phyloP scores from a whole-genome alignment of 2,329 filamentous ascomycete genomes.

The Diplodia scrobiculata region DNA sequence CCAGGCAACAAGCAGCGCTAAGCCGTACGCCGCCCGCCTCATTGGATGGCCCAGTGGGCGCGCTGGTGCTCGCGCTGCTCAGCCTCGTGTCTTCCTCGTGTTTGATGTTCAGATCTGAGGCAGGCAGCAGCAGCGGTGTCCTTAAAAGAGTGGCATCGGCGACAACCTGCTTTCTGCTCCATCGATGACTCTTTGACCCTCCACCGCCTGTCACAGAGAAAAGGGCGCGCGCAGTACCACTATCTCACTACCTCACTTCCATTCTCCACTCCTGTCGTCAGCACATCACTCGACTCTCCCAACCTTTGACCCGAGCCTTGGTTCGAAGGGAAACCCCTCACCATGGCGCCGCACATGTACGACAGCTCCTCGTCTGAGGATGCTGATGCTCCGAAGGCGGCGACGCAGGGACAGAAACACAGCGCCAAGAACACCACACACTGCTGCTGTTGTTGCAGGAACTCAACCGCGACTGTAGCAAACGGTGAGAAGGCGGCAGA shows the following conservation, averaged over 20 bases:
- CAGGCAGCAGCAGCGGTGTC: constrained; percentile 21
- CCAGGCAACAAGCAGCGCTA: constrained; percentile 15
- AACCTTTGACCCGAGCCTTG: background rate
- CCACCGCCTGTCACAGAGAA: background rate
- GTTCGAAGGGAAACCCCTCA: background rate
- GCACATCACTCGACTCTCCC: background rate
- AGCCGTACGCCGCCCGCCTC: too few relatives aligned
- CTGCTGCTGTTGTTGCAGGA: background rate
- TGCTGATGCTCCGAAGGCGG: background rate
- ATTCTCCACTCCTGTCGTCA: background rate
- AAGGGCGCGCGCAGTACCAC: background rate
- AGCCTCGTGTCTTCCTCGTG: background rate
- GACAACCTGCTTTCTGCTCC: background rate
- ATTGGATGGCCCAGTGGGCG: background rate
- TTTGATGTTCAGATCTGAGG: constrained; percentile 5
- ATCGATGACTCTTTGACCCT: background rate
- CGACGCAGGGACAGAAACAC: background rate
- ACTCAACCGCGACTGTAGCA: background rate
- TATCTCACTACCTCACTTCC: background rate
- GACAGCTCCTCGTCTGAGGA: constrained; percentile 1
- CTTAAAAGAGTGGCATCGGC: constrained; percentile 13
- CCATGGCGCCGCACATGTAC: constrained; percentile 17
- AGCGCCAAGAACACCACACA: background rate
- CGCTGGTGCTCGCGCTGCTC: background rate
- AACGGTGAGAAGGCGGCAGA: background rate